Evolutionary conservation across 1,284 basidiomycete species (phyloP).

Genomic region (Cryptococcus deneoformans): DNA sequence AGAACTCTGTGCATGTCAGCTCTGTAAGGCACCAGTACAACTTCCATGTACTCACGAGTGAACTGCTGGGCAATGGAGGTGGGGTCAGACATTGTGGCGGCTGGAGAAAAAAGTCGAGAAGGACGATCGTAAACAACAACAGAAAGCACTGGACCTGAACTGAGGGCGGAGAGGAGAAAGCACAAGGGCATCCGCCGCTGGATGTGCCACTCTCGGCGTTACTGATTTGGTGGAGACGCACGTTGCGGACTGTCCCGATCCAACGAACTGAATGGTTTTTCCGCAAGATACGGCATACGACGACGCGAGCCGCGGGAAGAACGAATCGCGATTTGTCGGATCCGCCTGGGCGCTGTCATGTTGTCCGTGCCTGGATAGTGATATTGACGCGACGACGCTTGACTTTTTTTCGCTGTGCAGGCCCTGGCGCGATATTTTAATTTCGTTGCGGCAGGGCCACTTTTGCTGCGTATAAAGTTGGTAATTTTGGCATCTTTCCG

Average conservation of each 20-base stretch:
- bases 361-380: too few species aligned
- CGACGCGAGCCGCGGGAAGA: too few species aligned
- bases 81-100: slow-evolving; percentile 64
- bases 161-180: background rate
- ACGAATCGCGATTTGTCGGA: too few species aligned
- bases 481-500: background rate
- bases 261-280: background rate
- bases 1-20: slow-evolving; percentile 39
- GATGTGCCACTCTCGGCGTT: background rate
- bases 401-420: too few species aligned
- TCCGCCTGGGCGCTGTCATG: too few species aligned
- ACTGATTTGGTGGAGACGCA: too few species aligned
- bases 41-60: slow-evolving; percentile 27
- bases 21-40: background rate
- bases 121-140: too few species aligned
- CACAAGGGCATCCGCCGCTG: background rate
- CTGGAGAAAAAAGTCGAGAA: background rate
- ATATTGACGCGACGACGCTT: too few species aligned
- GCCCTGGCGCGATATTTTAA: too few species aligned
- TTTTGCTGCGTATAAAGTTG: background rate
- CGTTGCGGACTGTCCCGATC: too few species aligned
- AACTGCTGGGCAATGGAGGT: slow-evolving; percentile 58
- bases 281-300: background rate
- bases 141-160: background rate
- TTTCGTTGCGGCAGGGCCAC: too few species aligned